phyloP scores from a whole-genome alignment of 2,329 filamentous ascomycete genomes.

The Trichophaea hybrida region DNA sequence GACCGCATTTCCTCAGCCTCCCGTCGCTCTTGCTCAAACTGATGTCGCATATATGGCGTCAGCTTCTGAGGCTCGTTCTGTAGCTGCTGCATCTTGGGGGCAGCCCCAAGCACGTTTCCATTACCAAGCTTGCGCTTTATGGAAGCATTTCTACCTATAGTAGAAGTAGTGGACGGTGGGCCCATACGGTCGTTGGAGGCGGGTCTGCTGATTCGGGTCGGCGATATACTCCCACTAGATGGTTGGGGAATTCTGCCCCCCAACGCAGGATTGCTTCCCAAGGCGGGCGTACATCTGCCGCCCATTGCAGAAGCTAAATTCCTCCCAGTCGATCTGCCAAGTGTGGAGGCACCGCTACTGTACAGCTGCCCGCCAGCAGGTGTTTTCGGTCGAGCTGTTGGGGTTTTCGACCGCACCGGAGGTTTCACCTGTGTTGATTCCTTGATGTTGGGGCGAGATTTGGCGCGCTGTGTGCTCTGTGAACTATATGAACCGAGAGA shows the following conservation, averaged over 20 bases:
- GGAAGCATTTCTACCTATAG: background rate
- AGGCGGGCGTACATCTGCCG: background rate
- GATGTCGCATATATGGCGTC: slow-evolving; percentile 6
- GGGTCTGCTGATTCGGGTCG: background rate
- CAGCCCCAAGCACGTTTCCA: background rate
- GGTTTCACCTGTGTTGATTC: slow-evolving; percentile 9
- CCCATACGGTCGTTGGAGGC: no score
- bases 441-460: slow-evolving; percentile 2
- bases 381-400: slow-evolving; percentile 6
- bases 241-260: background rate
- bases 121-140: slow-evolving; percentile 10
- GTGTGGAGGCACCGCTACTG: slow-evolving; percentile 1
- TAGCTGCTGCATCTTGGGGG: slow-evolving; percentile 14
- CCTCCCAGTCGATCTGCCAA: slow-evolving; percentile 9
- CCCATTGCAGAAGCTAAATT: slow-evolving; percentile 1
- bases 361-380: slow-evolving; percentile 1
- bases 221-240: background rate
- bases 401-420: slow-evolving; percentile 17
- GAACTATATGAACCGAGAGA: background rate
- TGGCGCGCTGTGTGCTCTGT: slow-evolving; percentile 2
- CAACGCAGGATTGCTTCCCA: background rate
- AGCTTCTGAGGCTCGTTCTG: background rate
- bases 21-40: slow-evolving; percentile 6
- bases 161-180: background rate
- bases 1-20: background rate